Percentiles rank a stretch among this genome's conserved stretches.
These are phyloP conservation scores for Pichia phayaonensis DNA, from an alignment of 805 yeast genomes.

Conservation along the genomic window DNA sequence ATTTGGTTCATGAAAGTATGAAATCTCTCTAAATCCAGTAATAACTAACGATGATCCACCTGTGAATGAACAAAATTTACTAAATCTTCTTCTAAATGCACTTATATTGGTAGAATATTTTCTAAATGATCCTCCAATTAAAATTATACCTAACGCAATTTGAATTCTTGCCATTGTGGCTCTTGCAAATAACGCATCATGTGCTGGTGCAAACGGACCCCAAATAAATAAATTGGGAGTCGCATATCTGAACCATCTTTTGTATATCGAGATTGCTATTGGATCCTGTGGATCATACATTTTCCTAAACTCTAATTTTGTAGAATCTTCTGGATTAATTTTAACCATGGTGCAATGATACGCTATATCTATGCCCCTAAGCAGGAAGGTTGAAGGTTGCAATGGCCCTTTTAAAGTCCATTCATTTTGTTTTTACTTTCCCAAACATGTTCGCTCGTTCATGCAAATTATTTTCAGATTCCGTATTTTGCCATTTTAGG, in stretches of 20 bases:
- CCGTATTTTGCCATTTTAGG: no score
- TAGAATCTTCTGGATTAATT: constrained; percentile 4
- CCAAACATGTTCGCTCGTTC: no score
- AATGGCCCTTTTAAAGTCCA: no score
- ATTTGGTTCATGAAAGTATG: constrained; percentile 10
- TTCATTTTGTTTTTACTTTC: no score
- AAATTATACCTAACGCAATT: constrained; percentile 17
- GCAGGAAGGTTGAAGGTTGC: no score
- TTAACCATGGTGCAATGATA: constrained; percentile 12
- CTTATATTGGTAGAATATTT: constrained; percentile 2
- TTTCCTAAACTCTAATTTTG: constrained; percentile 15
- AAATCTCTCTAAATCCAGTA: constrained; percentile 15
- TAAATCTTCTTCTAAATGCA: constrained; percentile 6
- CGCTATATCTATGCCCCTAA: no score
- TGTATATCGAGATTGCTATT: constrained; percentile 12
- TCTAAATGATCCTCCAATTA: constrained; percentile 11
- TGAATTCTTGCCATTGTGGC: constrained; percentile 22
- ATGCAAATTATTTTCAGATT: no score
- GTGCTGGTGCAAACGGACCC: constrained; percentile 31
- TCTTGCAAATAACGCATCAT: constrained; percentile 25
- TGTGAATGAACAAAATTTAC: constrained; percentile 10
- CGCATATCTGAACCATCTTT: constrained; percentile 22
- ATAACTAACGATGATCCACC: constrained; percentile 14
- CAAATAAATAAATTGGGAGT: constrained; percentile 23
- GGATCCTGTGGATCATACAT: constrained; percentile 22